phyloP scores from a whole-genome alignment of 2,329 filamentous ascomycete species.

The Hymenoscyphus fraxineus region DNA sequence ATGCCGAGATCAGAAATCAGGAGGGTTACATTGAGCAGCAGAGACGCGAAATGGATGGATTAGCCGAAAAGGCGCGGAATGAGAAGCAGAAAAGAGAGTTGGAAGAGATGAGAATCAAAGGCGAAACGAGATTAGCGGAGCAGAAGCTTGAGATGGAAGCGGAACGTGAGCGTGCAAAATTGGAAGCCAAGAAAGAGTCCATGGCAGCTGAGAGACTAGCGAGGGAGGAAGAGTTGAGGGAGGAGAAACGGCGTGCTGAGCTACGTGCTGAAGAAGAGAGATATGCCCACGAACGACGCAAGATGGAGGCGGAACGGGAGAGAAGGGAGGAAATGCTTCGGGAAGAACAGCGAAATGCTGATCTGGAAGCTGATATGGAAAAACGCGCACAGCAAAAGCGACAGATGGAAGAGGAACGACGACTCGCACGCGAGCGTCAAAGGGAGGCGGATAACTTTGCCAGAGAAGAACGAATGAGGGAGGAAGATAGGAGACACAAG shows the following conservation, averaged over 20 bases:
- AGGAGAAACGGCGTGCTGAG: neutral
- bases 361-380: neutral
- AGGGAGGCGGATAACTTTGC: neutral
- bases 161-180: neutral
- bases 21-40: neutral
- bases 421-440: neutral
- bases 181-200: neutral
- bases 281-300: neutral
- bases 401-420: neutral
- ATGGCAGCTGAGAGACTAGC: neutral
- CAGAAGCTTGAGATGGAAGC: neutral
- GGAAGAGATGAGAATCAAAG: neutral
- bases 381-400: neutral
- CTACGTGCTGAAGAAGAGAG: neutral
- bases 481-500: conserved; percentile 2
- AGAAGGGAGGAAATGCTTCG: conserved; percentile 1
- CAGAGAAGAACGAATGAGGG: neutral
- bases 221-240: neutral
- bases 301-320: neutral
- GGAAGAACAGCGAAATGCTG: neutral
- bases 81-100: neutral
- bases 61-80: neutral
- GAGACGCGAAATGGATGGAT: neutral
- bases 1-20: neutral
- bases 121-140: neutral